A percentile compares a stretch with the other conserved stretches of the same genome.
Evolutionary conservation across 1,139 yeast species (phyloP).

Genomic region (Saccharomyces pastorianus): DNA sequence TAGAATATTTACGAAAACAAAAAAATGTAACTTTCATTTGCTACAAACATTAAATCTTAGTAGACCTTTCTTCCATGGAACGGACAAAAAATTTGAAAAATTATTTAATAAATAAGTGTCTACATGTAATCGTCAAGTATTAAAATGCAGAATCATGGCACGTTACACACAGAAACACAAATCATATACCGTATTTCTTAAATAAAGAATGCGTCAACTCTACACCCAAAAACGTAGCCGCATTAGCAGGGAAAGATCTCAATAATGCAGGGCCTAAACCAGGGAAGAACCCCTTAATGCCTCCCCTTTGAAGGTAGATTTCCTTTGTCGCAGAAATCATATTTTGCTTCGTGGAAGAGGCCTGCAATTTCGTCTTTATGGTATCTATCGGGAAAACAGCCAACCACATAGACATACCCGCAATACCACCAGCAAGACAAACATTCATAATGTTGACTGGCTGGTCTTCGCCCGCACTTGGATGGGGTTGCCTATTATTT

Average conservation of each 20-base stretch:
- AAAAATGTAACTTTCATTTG: too few relatives aligned
- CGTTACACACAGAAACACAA: not conserved
- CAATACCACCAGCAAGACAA: constrained; percentile 86
- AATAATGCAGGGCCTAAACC: constrained; percentile 94
- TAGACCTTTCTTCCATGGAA: not conserved
- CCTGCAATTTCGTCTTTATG: constrained; percentile 79
- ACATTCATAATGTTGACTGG: constrained; percentile 64
- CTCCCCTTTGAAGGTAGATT: constrained; percentile 58
- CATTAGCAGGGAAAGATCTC: constrained; percentile 95
- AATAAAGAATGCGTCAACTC: constrained; percentile 75
- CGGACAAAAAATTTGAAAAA: not conserved
- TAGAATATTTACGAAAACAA: not conserved
- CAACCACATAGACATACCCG: constrained; percentile 96
- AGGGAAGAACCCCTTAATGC: constrained; percentile 90
- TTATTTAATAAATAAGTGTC: not conserved
- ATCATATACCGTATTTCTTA: constrained; percentile 31
- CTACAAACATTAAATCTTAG: not conserved
- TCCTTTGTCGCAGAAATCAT: constrained; percentile 58
- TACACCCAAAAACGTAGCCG: constrained; percentile 94
- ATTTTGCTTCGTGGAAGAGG: constrained; percentile 51
- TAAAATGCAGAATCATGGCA: not conserved
- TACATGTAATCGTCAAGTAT: not conserved
- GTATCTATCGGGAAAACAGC: constrained; percentile 96
- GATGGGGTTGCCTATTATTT: constrained; percentile 32
- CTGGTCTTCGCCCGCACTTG: constrained; percentile 32